Base-by-base conservation (phyloP, 441 rosid species). In the Capsella rubella region DNA sequence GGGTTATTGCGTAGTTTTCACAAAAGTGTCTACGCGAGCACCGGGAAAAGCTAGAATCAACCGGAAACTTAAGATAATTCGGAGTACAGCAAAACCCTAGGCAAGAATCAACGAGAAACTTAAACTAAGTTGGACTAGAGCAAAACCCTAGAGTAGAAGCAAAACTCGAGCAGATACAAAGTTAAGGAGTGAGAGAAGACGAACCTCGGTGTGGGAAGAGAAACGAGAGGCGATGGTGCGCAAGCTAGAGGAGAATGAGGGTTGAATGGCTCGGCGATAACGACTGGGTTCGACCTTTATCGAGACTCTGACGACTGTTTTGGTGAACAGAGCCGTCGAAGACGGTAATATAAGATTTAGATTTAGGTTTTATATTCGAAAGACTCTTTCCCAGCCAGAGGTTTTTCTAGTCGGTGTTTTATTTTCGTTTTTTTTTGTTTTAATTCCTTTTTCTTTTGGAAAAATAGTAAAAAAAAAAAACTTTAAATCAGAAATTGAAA, bases 281-380 rank as follows among this genome's bases (percentile, higher is more conserved):
- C 43, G 4, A 54, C 28, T 32, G 15, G 64, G 64, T 64, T 46
- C 71, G 66, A 66, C 37, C 3, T 8, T 13, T 14, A 15, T 62
- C 57, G 71, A 64, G 58, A 73, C 45, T 27, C 47, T 25, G 29
- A 63, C 25, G 61, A 64, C 31, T 32, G 70, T 55, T 25, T 37
- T 32, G 58, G 13, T 73, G 43, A 73, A 64, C 18, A 52, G 51
- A 46, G 71, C 52, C 47, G 70, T 53, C 39, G 64, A 45, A 14
- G 51, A 34, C 32, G 32, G 58, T 27, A 47, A 47, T 3, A 4
- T 37, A 50, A 35, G 71, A 65, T 46, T 64, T 34, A 54, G 47
- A 4, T 11, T 64, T 65, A 73, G 67, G 77, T 65, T 73, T 62
- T 42, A 3, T 15, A 9, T 53, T 1, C 2, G 2, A 8, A 70